Conservation (phyloP, 345 rosid species). For the Murraya paniculata region DNA sequence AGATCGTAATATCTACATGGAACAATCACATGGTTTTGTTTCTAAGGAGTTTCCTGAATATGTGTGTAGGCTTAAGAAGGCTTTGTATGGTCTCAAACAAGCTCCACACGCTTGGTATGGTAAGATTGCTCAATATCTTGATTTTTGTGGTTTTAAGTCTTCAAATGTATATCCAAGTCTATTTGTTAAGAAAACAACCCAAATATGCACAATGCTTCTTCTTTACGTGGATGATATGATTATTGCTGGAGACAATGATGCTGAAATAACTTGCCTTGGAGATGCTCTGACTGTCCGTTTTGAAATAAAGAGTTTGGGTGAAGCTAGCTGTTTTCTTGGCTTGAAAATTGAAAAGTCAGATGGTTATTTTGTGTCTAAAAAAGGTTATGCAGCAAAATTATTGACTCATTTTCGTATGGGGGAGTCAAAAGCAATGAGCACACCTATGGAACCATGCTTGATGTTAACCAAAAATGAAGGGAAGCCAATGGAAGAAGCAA, state of each 20-base stretch:
- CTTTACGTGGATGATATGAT: too few species aligned
- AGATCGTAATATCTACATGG: background rate
- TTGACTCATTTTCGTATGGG: background rate
- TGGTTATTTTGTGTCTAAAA: too few species aligned
- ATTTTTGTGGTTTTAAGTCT: background rate
- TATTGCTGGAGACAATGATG: too few species aligned
- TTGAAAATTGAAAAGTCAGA: too few species aligned
- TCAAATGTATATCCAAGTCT: too few species aligned
- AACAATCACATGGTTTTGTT: background rate
- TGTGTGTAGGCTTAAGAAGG: background rate
- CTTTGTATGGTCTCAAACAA: background rate
- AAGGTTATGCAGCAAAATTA: too few species aligned
- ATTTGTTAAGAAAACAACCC: too few species aligned
- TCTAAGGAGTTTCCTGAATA: background rate
- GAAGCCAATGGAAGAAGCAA: background rate
- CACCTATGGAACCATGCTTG: constrained; percentile 6
- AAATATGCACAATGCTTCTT: too few species aligned
- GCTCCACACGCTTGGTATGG: background rate
- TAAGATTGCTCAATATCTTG: background rate
- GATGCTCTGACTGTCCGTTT: too few species aligned
- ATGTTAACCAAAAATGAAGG: constrained; percentile 1
- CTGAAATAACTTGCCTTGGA: too few species aligned
- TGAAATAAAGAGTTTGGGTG: too few species aligned
- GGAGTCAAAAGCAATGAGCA: background rate
- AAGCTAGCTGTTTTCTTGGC: too few species aligned